phyloP scores from a whole-genome alignment of 2,329 filamentous ascomycete genomes.

The Colletotrichum sp. region DNA sequence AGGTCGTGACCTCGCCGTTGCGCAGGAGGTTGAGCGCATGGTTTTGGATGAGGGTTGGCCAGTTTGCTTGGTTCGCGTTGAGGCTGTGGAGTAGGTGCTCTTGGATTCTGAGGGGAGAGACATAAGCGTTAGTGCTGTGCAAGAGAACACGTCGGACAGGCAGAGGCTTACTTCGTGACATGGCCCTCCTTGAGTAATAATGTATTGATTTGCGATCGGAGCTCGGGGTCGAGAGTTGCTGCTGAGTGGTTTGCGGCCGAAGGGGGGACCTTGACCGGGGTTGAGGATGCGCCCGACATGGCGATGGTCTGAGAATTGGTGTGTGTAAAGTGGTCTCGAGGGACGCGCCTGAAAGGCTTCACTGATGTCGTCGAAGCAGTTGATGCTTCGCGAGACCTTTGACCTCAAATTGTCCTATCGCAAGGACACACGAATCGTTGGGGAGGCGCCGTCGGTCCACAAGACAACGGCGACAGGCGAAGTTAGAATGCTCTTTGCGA shows the following conservation, averaged over 20 bases:
- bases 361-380: background rate
- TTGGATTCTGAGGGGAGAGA: conserved; percentile 57
- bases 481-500: background rate
- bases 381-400: background rate
- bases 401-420: background rate
- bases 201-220: conserved; percentile 67
- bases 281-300: conserved; percentile 53
- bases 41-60: conserved; percentile 64
- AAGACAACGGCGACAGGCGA: background rate
- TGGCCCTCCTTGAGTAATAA: conserved; percentile 64
- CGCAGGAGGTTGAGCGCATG: conserved; percentile 67
- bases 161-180: conserved; percentile 56
- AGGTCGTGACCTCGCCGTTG: conserved; percentile 62
- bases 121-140: background rate
- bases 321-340: background rate
- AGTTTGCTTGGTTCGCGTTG: conserved; percentile 64
- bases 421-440: background rate
- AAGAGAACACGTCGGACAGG: background rate
- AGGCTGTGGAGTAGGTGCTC: conserved; percentile 67
- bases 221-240: conserved; percentile 65
- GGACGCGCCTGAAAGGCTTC: background rate
- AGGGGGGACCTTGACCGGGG: conserved; percentile 65
- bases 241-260: conserved; percentile 65
- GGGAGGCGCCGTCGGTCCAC: background rate
- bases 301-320: conserved; percentile 6